These are phyloP conservation scores for Poa pratensis DNA, from an alignment of 176 grass and related monocot species.

Conservation along the genomic window DNA sequence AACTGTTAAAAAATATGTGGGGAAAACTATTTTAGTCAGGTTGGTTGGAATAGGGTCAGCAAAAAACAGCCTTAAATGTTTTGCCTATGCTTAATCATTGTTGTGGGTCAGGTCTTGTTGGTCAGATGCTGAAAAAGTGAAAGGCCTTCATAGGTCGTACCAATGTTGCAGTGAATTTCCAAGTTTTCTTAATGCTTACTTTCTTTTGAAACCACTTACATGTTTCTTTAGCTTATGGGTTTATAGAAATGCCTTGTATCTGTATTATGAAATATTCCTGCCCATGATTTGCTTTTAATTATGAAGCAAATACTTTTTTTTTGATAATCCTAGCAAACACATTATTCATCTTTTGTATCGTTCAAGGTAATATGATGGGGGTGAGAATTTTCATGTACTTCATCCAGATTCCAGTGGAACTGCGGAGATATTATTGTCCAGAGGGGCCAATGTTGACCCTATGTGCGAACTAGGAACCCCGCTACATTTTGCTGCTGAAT, in stretches of 20 bases:
- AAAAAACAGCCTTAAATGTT: neutral
- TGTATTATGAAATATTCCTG: neutral
- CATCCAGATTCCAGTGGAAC: neutral
- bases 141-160: neutral
- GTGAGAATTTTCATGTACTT: neutral
- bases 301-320: neutral
- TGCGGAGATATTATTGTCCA: neutral
- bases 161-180: neutral
- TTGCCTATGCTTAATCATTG: neutral
- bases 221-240: neutral
- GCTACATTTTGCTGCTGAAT: neutral
- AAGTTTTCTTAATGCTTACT: neutral
- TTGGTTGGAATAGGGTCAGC: neutral
- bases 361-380: neutral
- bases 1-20: neutral
- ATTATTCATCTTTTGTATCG: neutral
- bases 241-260: neutral
- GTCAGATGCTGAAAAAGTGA: neutral
- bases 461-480: constrained; percentile 7
- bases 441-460: constrained; percentile 31
- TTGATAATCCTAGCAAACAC: neutral
- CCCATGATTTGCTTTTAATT: neutral
- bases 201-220: neutral
- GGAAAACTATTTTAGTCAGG: neutral
- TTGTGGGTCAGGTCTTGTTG: neutral